phyloP scores from a whole-genome alignment of 2,329 filamentous ascomycete genomes.

The Seiridium cupressi region DNA sequence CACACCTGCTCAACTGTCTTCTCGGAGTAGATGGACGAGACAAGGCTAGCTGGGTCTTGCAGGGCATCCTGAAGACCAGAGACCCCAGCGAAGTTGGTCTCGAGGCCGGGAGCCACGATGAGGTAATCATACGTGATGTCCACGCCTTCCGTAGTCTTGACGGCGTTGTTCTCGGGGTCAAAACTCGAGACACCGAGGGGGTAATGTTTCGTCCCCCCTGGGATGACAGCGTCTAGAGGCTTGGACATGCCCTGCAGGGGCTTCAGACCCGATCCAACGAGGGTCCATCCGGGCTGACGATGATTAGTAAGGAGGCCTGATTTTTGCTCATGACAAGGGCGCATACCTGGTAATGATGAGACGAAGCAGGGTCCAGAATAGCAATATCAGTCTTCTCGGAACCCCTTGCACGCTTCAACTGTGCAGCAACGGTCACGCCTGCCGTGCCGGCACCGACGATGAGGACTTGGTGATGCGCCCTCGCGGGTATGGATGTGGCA shows the following conservation, averaged over 20 bases:
- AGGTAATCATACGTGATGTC: conserved; percentile 35
- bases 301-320: neutral
- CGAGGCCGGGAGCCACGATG: conserved; percentile 33
- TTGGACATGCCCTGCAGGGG: conserved; percentile 23
- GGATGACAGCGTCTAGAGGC: conserved; percentile 28
- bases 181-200: conserved; percentile 29
- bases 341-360: conserved; percentile 31
- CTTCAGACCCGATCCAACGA: conserved; percentile 34
- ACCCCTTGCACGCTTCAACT: conserved; percentile 48
- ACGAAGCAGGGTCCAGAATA: conserved; percentile 31
- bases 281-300: conserved; percentile 33
- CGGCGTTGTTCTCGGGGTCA: conserved; percentile 31
- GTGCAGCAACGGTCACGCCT: conserved; percentile 64
- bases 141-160: conserved; percentile 32
- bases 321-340: neutral
- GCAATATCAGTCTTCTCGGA: conserved; percentile 31
- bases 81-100: conserved; percentile 32
- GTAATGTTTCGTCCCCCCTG: conserved; percentile 32
- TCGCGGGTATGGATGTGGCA: conserved; percentile 6
- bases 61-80: conserved; percentile 32
- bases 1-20: conserved; percentile 33
- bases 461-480: conserved; percentile 6
- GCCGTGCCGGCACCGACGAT: conserved; percentile 48
- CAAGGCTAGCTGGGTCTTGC: conserved; percentile 27
- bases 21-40: conserved; percentile 37